phyloP scores from a whole-genome alignment of 257 asterid genomes.

The Galeopsis tetrahit region DNA sequence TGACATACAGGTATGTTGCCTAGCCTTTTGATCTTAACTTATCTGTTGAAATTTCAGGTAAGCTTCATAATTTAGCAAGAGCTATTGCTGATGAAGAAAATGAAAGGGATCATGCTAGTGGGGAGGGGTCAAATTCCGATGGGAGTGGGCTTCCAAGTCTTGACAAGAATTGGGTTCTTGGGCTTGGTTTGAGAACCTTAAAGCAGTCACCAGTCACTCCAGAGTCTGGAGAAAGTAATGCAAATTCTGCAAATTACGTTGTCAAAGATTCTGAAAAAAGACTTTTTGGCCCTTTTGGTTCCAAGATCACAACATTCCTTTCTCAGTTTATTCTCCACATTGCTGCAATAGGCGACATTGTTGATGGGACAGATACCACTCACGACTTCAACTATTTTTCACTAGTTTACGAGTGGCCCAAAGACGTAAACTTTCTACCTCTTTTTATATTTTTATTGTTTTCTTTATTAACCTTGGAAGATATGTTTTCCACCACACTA shows the following conservation, averaged over 20 bases:
- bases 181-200: slow-evolving; percentile 79
- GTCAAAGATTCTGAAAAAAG: slow-evolving; percentile 80
- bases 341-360: slow-evolving; percentile 98
- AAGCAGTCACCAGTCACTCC: slow-evolving; percentile 51
- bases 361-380: slow-evolving; percentile 99
- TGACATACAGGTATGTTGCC: slow-evolving; percentile 20
- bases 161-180: slow-evolving; percentile 74
- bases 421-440: slow-evolving; percentile 71
- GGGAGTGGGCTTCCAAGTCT: slow-evolving; percentile 55
- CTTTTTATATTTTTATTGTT: slow-evolving; percentile 23
- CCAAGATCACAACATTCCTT: slow-evolving; percentile 79
- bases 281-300: slow-evolving; percentile 77
- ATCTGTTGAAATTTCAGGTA: slow-evolving; percentile 56
- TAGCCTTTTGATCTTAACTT: slow-evolving; percentile 29
- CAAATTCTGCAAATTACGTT: slow-evolving; percentile 65
- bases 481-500: background rate
- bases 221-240: slow-evolving; percentile 60
- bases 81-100: slow-evolving; percentile 95
- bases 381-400: slow-evolving; percentile 98
- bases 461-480: slow-evolving; percentile 25
- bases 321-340: slow-evolving; percentile 95
- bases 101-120: slow-evolving; percentile 65
- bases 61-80: slow-evolving; percentile 96
- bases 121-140: slow-evolving; percentile 64
- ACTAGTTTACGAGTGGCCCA: slow-evolving; percentile 96